Evolutionary conservation across 768 basidiomycete species (phyloP), one percentile per base, ranked within the genome.

Genomic region (Kwoniella bestiolae): DNA sequence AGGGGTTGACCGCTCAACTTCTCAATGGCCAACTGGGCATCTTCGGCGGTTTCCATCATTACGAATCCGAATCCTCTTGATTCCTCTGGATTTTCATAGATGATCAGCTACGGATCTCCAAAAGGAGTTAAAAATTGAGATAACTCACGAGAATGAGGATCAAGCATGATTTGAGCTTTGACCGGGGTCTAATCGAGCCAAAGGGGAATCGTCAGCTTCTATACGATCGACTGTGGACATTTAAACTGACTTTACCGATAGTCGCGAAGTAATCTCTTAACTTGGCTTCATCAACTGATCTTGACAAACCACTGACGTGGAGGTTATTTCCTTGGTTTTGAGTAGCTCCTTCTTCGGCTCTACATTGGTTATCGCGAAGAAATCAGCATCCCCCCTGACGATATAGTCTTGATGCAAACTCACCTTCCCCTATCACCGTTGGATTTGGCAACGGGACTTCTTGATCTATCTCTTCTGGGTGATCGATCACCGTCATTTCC

Each of bases 51-150:
- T 80, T 88, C 89, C 89, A 91, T 90, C 55, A 88, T 90, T 67
- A 96, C 94, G 81, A 97, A 98, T 16, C 92, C 94, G 72, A 90
- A 90, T 50, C 89, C 89, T 69, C 89, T 87, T 51, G 89, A 92
- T 56, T 77, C 75, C 56, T 69, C 75, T 77, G 52, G 23, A 34
- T 25, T 5, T 9, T 12, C 11, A 18, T 28, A 46, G 44, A 38
- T 21, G 28, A 45, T 16, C 21, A 34, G 29, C 56, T 32, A 21
- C 8, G 31, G 16, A 38, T 31, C 12, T 26, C 60, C n/a, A n/a
- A n/a, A n/a, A n/a, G n/a, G n/a, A n/a, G 26, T n/a, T 38, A 1
- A 32, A 52, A 1, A n/a, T 32, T 12, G 25, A 26, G 18, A 45
- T 49, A 29, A 70, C 86, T 86, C 85, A 79, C 86, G 84, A 67